Percentiles rank a stretch among this genome's conserved stretches.
phyloP scores from a whole-genome alignment of 140 eudicot species.

The Bidens hawaiensis region DNA sequence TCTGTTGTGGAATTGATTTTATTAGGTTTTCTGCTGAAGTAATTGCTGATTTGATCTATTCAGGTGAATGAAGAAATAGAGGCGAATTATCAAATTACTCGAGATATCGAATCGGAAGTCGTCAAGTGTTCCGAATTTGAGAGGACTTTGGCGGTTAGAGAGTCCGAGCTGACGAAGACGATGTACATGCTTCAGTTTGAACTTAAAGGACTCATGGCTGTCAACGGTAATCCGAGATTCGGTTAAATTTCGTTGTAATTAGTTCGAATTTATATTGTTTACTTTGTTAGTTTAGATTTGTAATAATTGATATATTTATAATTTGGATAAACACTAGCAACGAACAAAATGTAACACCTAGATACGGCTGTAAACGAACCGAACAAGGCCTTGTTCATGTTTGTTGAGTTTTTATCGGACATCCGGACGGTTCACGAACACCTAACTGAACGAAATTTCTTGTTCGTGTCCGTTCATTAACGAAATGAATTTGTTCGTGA shows the following conservation, averaged over 20 bases:
- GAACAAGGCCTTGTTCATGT: no score
- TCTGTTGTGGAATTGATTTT: neutral
- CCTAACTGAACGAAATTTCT: no score
- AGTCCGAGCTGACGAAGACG: conserved; percentile 42
- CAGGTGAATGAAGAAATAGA: conserved; percentile 77
- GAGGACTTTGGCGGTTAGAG: conserved; percentile 35
- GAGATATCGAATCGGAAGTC: conserved; percentile 64
- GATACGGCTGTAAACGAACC: no score
- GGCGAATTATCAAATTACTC: conserved; percentile 39
- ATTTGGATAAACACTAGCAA: neutral
- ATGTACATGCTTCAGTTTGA: conserved; percentile 48
- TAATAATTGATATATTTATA: no score
- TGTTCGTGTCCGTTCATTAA: no score
- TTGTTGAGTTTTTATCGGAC: no score
- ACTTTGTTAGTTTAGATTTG: no score
- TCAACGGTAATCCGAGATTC: conserved; percentile 28
- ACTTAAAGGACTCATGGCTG: conserved; percentile 43
- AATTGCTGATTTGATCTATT: neutral
- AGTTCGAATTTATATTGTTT: no score
- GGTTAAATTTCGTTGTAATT: neutral
- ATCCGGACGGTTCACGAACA: no score
- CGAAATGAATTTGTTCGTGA: no score
- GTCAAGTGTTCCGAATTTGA: conserved; percentile 46
- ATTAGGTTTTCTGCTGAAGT: conserved; percentile 12
- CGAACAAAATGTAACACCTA: neutral